These are phyloP conservation scores for Leccinum boreale DNA, from an alignment of 768 basidiomycete genomes.

Conservation along the genomic window DNA sequence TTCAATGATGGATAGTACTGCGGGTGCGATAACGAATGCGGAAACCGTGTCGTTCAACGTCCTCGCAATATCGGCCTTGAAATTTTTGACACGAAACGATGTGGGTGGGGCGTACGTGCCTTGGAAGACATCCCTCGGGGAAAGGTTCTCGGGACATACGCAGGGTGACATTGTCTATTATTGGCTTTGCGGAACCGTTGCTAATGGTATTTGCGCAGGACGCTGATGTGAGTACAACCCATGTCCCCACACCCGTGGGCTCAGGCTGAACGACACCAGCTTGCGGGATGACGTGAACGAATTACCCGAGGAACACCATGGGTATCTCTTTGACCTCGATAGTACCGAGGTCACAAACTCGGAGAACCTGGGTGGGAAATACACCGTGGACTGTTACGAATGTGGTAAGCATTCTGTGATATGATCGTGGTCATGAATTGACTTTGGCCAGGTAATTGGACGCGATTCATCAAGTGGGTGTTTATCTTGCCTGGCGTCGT, in stretches of 20 bases:
- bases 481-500: neutral
- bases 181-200: neutral
- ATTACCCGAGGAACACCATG: constrained; percentile 34
- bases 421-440: constrained; percentile 1
- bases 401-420: constrained; percentile 39
- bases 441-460: constrained; percentile 61
- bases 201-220: constrained; percentile 29
- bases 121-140: constrained; percentile 41
- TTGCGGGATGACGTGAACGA: constrained; percentile 40
- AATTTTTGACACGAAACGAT: constrained; percentile 57
- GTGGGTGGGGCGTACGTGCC: constrained; percentile 69
- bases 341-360: constrained; percentile 43
- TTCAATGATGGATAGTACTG: constrained; percentile 37
- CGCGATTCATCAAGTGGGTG: constrained; percentile 67
- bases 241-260: neutral
- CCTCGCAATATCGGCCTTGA: constrained; percentile 57
- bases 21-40: constrained; percentile 42
- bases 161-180: constrained; percentile 47
- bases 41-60: constrained; percentile 59
- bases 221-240: constrained; percentile 40
- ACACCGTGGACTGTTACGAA: constrained; percentile 53
- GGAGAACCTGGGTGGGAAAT: constrained; percentile 34
- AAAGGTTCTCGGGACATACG: constrained; percentile 64
- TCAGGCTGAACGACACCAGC: constrained; percentile 27
- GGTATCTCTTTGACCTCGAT: constrained; percentile 65